Evolutionary conservation across 225 moss, liverwort and hornwort species (phyloP).

Genomic region (Antitrichia curtipendula): DNA sequence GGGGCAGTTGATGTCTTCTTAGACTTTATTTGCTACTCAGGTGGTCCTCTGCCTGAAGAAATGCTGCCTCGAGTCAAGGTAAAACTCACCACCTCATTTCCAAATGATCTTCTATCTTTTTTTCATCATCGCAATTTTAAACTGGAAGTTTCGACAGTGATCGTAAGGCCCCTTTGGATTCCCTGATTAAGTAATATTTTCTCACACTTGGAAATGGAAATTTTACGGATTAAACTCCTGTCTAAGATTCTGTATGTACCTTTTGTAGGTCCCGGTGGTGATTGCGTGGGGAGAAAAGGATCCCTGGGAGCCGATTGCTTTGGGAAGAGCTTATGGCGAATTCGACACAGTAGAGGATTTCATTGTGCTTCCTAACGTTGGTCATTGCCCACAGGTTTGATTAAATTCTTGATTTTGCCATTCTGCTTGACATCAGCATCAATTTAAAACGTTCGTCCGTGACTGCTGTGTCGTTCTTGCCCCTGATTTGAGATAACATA

Average conservation of each 20-base stretch:
- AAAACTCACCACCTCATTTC: not conserved
- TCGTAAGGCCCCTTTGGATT: not conserved
- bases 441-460: not conserved
- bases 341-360: conserved; percentile 72
- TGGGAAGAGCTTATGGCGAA: conserved; percentile 47
- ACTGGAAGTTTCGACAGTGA: not conserved
- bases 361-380: conserved; percentile 58
- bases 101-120: not conserved
- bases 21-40: conserved; percentile 86
- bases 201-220: not conserved
- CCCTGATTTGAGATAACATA: not conserved
- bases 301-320: conserved; percentile 69
- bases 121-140: not conserved
- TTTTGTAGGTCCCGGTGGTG: conserved; percentile 51
- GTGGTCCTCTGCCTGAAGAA: conserved; percentile 81
- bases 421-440: not conserved
- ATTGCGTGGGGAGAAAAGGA: conserved; percentile 87
- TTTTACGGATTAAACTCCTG: not conserved
- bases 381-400: conserved; percentile 82
- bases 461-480: not conserved
- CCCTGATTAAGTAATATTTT: not conserved
- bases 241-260: not conserved
- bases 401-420: not conserved
- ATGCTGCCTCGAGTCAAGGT: conserved; percentile 67
- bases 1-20: conserved; percentile 84